Conservation (phyloP, 352 stramenopile genomes). For the Pythium rishiriense region DNA sequence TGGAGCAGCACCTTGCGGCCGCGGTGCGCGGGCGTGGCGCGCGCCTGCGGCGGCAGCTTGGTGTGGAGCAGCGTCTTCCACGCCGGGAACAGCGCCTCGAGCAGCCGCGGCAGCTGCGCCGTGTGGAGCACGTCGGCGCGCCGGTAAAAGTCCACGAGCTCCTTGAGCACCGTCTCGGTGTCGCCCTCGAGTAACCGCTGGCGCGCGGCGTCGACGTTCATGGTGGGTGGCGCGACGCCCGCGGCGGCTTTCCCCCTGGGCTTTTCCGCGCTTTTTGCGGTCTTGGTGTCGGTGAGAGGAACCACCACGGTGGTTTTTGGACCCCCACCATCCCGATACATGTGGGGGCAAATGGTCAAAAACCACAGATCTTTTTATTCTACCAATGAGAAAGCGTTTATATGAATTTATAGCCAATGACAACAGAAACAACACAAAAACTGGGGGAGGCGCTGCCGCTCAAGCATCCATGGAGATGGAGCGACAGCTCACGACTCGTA, state of each 20-base stretch:
- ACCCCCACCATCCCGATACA: not conserved
- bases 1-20: constrained; percentile 93
- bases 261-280: constrained; percentile 31
- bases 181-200: constrained; percentile 85
- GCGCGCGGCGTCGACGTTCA: constrained; percentile 88
- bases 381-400: constrained; percentile 18
- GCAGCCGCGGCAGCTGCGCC: constrained; percentile 87
- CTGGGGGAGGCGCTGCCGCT: not conserved
- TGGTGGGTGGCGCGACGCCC: constrained; percentile 25
- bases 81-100: constrained; percentile 90
- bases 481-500: constrained; percentile 34
- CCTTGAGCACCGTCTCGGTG: constrained; percentile 69
- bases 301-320: constrained; percentile 12
- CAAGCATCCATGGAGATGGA: not conserved
- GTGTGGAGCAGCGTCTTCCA: constrained; percentile 85
- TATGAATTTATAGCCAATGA: constrained; percentile 15
- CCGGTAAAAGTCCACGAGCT: constrained; percentile 86
- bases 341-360: constrained; percentile 23
- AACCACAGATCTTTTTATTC: constrained; percentile 14
- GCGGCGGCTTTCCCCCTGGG: not conserved
- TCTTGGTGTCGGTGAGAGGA: not conserved
- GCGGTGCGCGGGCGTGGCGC: constrained; percentile 78
- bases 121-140: constrained; percentile 89
- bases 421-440: not conserved
- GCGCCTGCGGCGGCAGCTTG: constrained; percentile 73